Evolutionary conservation across 257 asterid genomes (phyloP).

Genomic region (Eucommia ulmoides): DNA sequence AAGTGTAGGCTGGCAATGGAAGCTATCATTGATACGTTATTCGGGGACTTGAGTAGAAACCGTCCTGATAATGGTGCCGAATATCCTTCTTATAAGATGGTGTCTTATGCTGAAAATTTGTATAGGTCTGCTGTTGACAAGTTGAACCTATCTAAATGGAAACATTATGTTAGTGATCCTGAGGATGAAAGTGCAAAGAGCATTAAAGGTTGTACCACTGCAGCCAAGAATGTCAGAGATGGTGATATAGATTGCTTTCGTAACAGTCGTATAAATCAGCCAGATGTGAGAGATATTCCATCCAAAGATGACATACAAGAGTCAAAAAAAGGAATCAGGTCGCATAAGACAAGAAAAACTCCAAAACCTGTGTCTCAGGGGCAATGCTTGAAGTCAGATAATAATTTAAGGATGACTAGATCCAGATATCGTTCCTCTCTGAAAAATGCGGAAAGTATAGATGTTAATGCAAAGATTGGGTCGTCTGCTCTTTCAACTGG

Average conservation of each 20-base stretch:
- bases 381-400: slow-evolving; percentile 18
- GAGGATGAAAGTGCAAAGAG: slow-evolving; percentile 20
- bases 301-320: slow-evolving; percentile 22
- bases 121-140: slow-evolving; percentile 54
- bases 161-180: slow-evolving; percentile 23
- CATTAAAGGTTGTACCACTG: background rate
- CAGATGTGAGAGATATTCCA: slow-evolving; percentile 17
- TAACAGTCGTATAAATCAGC: slow-evolving; percentile 15
- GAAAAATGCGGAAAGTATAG: slow-evolving; percentile 26
- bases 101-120: slow-evolving; percentile 38
- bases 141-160: slow-evolving; percentile 34
- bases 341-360: slow-evolving; percentile 53
- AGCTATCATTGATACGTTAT: slow-evolving; percentile 47
- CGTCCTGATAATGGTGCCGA: slow-evolving; percentile 30
- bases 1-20: slow-evolving; percentile 51
- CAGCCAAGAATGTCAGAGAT: too few relatives aligned
- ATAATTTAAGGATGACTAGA: too few relatives aligned
- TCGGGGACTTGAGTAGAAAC: slow-evolving; percentile 55
- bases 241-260: too few relatives aligned
- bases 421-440: slow-evolving; percentile 40
- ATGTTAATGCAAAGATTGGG: slow-evolving; percentile 15
- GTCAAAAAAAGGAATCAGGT: slow-evolving; percentile 34
- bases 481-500: slow-evolving; percentile 17
- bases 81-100: slow-evolving; percentile 23
- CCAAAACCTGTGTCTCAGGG: slow-evolving; percentile 22